Evolutionary conservation across 2,329 filamentous ascomycete genomes (phyloP).

Genomic region (Escovopsis weberi): DNA sequence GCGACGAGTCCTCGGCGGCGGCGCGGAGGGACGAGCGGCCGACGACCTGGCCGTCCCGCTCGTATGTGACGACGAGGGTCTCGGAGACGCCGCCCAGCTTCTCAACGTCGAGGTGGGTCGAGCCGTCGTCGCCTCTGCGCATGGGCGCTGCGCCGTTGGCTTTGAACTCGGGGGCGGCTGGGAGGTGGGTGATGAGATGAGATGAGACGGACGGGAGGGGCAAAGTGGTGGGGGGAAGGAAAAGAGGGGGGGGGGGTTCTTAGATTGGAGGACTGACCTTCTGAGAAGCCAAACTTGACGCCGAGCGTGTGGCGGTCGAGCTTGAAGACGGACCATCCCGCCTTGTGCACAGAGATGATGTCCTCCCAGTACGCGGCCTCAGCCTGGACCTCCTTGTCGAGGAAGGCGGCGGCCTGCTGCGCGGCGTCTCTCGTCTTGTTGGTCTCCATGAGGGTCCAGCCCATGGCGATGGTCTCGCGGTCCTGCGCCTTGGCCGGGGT

Average conservation of each 20-base stretch:
- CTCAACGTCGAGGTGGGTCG: conserved; percentile 56
- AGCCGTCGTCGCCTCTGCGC: conserved; percentile 58
- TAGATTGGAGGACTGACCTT: conserved; percentile 39
- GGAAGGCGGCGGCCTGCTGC: conserved; percentile 51
- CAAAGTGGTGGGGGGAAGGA: not conserved
- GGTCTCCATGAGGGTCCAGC: conserved; percentile 68
- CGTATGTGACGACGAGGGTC: conserved; percentile 53
- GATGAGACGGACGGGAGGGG: too few relatives aligned
- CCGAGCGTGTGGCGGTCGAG: conserved; percentile 62
- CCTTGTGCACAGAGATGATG: conserved; percentile 63
- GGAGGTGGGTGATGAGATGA: conserved; percentile 18
- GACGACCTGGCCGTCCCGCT: conserved; percentile 39
- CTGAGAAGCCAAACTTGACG: conserved; percentile 79
- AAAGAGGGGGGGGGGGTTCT: not conserved
- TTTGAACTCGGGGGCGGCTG: conserved; percentile 42
- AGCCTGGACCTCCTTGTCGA: conserved; percentile 62
- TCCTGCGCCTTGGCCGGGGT: conserved; percentile 41
- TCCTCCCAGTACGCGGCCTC: conserved; percentile 87
- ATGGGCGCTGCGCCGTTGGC: conserved; percentile 70
- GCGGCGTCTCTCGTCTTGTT: conserved; percentile 61
- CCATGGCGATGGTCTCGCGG: conserved; percentile 42
- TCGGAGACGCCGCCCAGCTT: conserved; percentile 35
- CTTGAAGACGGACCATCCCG: conserved; percentile 74
- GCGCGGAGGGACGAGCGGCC: conserved; percentile 41
- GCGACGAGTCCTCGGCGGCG: conserved; percentile 33